Percentiles rank a stretch among this genome's conserved stretches.
These are phyloP conservation scores for Xylaria intraflava DNA, from an alignment of 495 filamentous ascomycete genomes.

Conservation along the genomic window DNA sequence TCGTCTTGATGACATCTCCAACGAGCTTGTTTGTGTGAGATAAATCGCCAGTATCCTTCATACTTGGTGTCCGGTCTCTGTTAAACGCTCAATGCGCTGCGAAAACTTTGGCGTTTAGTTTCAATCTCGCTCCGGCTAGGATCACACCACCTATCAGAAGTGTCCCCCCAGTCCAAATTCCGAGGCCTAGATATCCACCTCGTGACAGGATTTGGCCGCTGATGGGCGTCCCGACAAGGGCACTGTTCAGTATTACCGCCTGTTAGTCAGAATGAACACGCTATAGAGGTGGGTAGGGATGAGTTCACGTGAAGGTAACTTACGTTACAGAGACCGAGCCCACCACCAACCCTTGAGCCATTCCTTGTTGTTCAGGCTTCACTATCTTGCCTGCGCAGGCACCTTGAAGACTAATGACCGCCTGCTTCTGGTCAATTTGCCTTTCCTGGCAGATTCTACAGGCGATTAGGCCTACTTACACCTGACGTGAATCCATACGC, in stretches of 20 bases:
- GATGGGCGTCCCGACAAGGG: constrained; percentile 41
- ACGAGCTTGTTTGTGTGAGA: no score
- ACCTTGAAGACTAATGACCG: constrained; percentile 16
- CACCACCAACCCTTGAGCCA: constrained; percentile 41
- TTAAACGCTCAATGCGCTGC: neutral
- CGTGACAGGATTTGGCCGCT: constrained; percentile 34
- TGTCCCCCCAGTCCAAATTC: constrained; percentile 17
- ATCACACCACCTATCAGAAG: constrained; percentile 14
- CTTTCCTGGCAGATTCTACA: neutral
- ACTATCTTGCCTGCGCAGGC: constrained; percentile 20
- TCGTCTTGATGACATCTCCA: no score
- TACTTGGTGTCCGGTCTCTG: no score
- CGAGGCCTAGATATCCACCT: constrained; percentile 27
- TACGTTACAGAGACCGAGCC: constrained; percentile 28
- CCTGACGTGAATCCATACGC: constrained; percentile 24
- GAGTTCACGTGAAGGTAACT: neutral
- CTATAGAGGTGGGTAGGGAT: neutral
- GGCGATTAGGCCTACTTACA: constrained; percentile 6
- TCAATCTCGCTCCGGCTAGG: constrained; percentile 5
- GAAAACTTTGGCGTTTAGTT: neutral
- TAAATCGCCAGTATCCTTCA: no score
- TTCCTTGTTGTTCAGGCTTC: constrained; percentile 29
- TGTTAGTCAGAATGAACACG: neutral
- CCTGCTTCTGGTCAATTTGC: constrained; percentile 7
- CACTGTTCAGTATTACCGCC: constrained; percentile 10